A percentile compares a stretch with the other conserved stretches of the same genome.
Evolutionary conservation across 345 rosid genomes (phyloP).

Genomic region (Microcos paniculata): DNA sequence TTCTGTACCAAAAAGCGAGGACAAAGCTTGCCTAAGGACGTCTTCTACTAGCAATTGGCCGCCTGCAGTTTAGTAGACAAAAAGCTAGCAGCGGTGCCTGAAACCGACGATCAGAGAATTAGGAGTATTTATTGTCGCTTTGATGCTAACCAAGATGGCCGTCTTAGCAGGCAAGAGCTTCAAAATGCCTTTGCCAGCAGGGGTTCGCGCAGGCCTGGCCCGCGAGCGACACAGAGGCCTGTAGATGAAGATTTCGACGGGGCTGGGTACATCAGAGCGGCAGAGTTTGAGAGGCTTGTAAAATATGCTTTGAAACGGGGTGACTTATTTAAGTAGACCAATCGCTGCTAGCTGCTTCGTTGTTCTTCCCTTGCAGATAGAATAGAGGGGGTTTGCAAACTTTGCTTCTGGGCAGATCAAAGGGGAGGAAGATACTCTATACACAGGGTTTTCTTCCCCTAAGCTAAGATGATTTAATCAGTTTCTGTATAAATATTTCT

Average conservation of each 20-base stretch:
- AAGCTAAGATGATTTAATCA: neutral
- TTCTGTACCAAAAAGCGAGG: neutral
- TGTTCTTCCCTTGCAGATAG: neutral
- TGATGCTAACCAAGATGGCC: conserved; percentile 24
- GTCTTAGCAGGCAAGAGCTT: conserved; percentile 25
- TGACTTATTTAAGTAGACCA: conserved; percentile 1
- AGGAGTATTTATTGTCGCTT: conserved; percentile 6
- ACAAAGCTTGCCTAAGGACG: conserved; percentile 3
- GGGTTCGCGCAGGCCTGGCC: conserved; percentile 15
- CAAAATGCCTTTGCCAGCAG: conserved; percentile 13
- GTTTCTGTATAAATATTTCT: neutral
- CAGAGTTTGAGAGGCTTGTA: conserved; percentile 8
- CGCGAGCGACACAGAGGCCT: conserved; percentile 13
- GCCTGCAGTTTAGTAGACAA: neutral
- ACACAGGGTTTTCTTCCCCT: neutral
- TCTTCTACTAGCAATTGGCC: neutral
- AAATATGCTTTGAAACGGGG: conserved; percentile 6
- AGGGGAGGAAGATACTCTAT: neutral
- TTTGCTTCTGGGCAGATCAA: neutral
- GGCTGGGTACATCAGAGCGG: conserved; percentile 19
- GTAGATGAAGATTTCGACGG: conserved; percentile 13
- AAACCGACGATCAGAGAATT: conserved; percentile 16
- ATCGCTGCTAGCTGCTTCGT: neutral
- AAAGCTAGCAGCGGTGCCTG: neutral
- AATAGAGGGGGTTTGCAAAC: neutral